Base-by-base conservation (phyloP, 2,329 filamentous ascomycete genomes). In the Xylariaceae sp. region DNA sequence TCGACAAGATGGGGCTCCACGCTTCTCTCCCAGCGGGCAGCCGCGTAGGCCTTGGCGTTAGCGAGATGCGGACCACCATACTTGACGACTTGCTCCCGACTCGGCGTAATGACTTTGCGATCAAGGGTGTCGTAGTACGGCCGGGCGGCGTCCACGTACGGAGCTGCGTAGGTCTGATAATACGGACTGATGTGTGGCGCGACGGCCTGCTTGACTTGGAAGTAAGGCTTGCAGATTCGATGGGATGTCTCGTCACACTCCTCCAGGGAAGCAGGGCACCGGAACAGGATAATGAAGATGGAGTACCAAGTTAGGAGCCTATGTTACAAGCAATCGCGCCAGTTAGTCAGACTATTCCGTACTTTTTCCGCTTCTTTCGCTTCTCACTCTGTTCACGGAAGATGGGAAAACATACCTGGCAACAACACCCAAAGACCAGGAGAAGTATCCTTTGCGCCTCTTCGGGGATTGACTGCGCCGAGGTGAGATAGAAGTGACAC, bases 221-320 rank as follows among this genome's bases (percentile, higher is more conserved):
- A 81, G 81, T 97, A 97, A 8, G 89, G 87, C 70, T 87, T 87
- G 82, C 94, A 99, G 62, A 97, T 83, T 64, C 78, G 81, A 0
- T 92, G 89, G 1, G 90, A 89, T 35, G 80, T 76, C 30, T 88
- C 83, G 67, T 84, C 82, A 69, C 94, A 83, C 30, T 84, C 81
- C 34, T 87, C 82, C 61, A 87, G 75, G 7, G 83, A 84, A 2
- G 86, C 78, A 10, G 93, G 93, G 73, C 93, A 99, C 62, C 88
- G 85, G 73, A 99, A 89, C 60, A 93, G 75, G 57, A 94, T 77
- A 23, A 89, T 94, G 62, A 92, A 74, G 64, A 97, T 86, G 42
- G 87, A 82, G 73, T 94, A 96, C 93, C 93, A 99, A 17, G 90
- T 88, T 59, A 87, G 74, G 50, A 97, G 74, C 69, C 93, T 93